Conservation (phyloP, 1,284 basidiomycete genomes). For the Pyrrhoderma noxium region DNA sequence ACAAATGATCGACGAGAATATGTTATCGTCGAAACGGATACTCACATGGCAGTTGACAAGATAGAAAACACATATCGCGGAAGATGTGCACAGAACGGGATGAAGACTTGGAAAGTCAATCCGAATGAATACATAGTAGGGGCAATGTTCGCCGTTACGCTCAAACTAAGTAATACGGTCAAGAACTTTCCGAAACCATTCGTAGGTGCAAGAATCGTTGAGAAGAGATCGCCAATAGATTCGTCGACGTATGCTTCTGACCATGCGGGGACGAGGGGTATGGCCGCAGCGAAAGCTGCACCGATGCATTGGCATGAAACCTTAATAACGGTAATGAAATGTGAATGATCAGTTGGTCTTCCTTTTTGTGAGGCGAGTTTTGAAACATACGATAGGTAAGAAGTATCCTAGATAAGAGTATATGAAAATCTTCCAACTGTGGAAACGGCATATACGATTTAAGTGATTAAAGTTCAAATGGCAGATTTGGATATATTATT, state of each 20-base stretch:
- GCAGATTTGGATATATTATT: no score
- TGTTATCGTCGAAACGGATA: conserved; percentile 16
- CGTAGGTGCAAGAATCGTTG: conserved; percentile 63
- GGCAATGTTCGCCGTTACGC: conserved; percentile 79
- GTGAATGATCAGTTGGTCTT: no score
- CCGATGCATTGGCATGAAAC: conserved; percentile 66
- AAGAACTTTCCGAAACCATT: conserved; percentile 82
- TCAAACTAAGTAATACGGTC: conserved; percentile 75
- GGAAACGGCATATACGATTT: no score
- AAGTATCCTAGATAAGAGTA: conserved; percentile 73
- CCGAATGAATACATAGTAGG: conserved; percentile 80
- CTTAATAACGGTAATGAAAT: no score
- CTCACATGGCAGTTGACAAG: conserved; percentile 72
- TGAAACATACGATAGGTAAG: conserved; percentile 50
- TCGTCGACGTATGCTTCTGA: conserved; percentile 48
- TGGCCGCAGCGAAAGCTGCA: conserved; percentile 59
- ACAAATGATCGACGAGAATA: no score
- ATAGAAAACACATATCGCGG: conserved; percentile 86
- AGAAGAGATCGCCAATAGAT: conserved; percentile 68
- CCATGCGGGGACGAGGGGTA: conserved; percentile 63
- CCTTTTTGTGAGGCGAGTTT: no score
- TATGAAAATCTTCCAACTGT: conserved; percentile 61
- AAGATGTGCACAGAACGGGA: conserved; percentile 59
- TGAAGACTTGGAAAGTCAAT: conserved; percentile 73
- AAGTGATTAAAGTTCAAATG: no score